Evolutionary conservation across 1,284 basidiomycete genomes (phyloP), one percentile per base, ranked within the genome.

Genomic region (Ceratobasidium sp.): DNA sequence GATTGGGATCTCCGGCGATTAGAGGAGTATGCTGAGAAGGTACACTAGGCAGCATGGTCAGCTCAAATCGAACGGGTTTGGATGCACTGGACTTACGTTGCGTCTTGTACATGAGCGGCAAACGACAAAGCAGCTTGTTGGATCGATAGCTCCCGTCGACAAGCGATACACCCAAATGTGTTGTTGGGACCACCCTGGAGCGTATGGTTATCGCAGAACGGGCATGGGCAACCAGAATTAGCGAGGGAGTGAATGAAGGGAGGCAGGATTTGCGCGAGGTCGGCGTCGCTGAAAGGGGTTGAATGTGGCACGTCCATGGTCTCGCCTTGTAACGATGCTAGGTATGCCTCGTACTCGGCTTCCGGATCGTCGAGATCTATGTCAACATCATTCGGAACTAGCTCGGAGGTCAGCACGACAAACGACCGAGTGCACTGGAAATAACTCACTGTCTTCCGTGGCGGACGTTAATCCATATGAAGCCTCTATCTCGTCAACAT

Each of bases 241-340:
- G 53, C 36, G 18, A 70, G 52, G 3, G 65, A 70, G 26, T 45
- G 53, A 16, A 70, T 21, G 36, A 70, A 70, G 26, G 65, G 53
- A 2, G 65, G 65, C n/a, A 70, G 53, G 23, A 70, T 70, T 18
- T 70, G 65, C 6, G 65, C 65, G n/a, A 70, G 53, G 16, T 70
- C 52, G 4, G 52, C 41, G n/a, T 70, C 39, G 12, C 34, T 28
- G 10, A 36, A 34, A 1, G 65, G 46, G 23, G 45, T 41, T 43
- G 16, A 60, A 43, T 23, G 21, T 32, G 53, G 65, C 9, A 41
- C 53, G 10, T 46, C 53, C 12, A 28, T 23, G 48, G 65, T 28
- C 32, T 10, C 36, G 2, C 10, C 16, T 34, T 67, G 64, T 32
- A 55, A 16, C 1, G 65, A 58, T 3, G 65, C 41, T 3, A 70